Base-by-base conservation (phyloP, 106 monocot species). In the Platanthera zijinensis region DNA sequence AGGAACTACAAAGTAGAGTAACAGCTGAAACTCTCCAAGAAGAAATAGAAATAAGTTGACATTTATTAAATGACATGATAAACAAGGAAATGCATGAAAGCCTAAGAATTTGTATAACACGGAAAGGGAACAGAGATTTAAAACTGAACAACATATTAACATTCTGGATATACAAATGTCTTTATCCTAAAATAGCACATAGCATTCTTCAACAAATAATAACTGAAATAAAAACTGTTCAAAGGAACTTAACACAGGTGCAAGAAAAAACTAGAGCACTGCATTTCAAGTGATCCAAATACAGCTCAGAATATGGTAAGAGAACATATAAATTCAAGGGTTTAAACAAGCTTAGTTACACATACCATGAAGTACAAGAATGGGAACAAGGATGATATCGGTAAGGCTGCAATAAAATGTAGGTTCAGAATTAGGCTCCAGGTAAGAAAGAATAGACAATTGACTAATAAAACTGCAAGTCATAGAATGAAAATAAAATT, bases 301-400 rank as follows among this genome's bases (percentile, higher is more conserved):
- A 66, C 25, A 32, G 32, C 32, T 10, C 66, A 66, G 32, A 30
- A 32, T 66, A 30, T 66, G 32, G 10, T 3, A 30, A 30, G 52
- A 66, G 52, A 66, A 32, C 45, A 7, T 45, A 70, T 17, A 70
- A 48, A 70, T n/a, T 70, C 17, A 17, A 48, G n/a, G 6, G 70
- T 7, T 70, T 70, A 70, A 70, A 70, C 17, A 75, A 46, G 49
- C 9, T 17, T 76, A 50, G 17, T 75, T 46, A 39, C 71, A 82
- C 90, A 53, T 93, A 93, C 93, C 93, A 91, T 89, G 80, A 90
- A 95, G 57, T 95, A 95, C 70, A 95, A 81, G 85, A 86, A 95
- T 69, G 95, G 95, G 78, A 95, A 95, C 77, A 95, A 77, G 61
- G 92, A 92, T 76, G 92, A 82, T 78, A 86, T 85, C 63, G 95